Evolutionary conservation across 352 stramenopile genomes (phyloP), one percentile per base, ranked within the genome.

Genomic region (Elongisporangium senticosum): DNA sequence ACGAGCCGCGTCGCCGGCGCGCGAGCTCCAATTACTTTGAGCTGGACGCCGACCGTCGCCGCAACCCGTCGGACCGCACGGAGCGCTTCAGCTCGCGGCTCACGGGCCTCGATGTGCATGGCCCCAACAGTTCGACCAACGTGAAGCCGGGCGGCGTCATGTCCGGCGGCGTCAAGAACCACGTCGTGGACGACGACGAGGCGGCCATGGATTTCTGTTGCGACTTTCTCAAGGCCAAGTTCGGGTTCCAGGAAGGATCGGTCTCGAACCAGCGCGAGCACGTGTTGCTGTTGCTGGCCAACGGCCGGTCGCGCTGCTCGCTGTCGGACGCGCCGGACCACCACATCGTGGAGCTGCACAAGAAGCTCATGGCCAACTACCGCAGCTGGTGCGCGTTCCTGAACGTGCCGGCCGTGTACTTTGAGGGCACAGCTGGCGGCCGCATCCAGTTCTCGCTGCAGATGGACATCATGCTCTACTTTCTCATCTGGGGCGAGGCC

Each of bases 401-500:
- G 20, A 66, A 73, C 23, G 63, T 74, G 5, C 58, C 73, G 22
- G 90, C 95, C 4, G 74, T 95, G 51, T 96, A 97, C 57, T 94
- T 73, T 53, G 37, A 43, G n/a, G 65, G 62, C 17, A 10, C 20
- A 0, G 58, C 50, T 22, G 61, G 67, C 40, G 56, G 55, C n/a
- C 58, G 54, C 15, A 50, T 79, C 39, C 71, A 65, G 58, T 59
- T 69, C 47, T 49, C 67, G 39, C 59, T 86, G 67, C 66, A 91
- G 58, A 91, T 91, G 90, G 95, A 99, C 76, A 68, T 99, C 5
- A 95, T 98, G 56, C 69, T 99, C 5, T 98, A 96, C 62, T 98
- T 99, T 52, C 95, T 97, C 49, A 89, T 98, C 53, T 99, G 96
- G 96, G 96, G 96, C 10, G 96, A 99, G 79, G 86, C 85, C 0